Percentiles rank a stretch among this genome's conserved stretches.
These are phyloP conservation scores for Talaromyces wortmannii DNA, from an alignment of 495 filamentous ascomycete species.

Conservation along the genomic window DNA sequence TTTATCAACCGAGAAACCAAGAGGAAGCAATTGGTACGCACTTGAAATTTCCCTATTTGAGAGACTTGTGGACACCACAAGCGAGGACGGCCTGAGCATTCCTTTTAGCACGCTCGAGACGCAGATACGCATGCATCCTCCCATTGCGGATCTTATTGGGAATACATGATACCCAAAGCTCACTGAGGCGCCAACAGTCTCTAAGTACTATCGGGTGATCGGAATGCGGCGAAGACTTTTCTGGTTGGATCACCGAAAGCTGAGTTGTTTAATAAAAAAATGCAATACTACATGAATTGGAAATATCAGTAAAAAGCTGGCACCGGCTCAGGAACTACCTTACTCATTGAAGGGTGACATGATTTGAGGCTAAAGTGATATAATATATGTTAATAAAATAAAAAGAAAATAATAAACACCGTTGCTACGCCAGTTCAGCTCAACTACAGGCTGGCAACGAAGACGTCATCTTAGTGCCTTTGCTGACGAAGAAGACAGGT, in stretches of 20 bases:
- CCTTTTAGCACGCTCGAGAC: slow-evolving; percentile 54
- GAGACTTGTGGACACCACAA: slow-evolving; percentile 42
- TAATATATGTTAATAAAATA: too few species aligned
- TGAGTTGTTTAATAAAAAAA: too few species aligned
- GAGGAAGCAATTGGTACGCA: slow-evolving; percentile 44
- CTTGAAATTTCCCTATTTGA: slow-evolving; percentile 68
- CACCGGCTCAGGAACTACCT: too few species aligned
- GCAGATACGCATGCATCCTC: slow-evolving; percentile 75
- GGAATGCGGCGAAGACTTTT: slow-evolving; percentile 63
- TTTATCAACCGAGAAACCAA: slow-evolving; percentile 49
- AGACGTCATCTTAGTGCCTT: too few species aligned
- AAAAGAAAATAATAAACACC: too few species aligned
- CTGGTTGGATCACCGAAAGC: slow-evolving; percentile 64
- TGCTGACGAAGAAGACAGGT: too few species aligned
- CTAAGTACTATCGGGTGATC: slow-evolving; percentile 47
- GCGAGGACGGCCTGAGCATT: slow-evolving; percentile 18
- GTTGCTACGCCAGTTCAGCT: too few species aligned
- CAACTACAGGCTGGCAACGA: too few species aligned
- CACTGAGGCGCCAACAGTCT: slow-evolving; percentile 47
- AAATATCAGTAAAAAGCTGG: too few species aligned
- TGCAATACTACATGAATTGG: too few species aligned
- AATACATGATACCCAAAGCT: slow-evolving; percentile 60
- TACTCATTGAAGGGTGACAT: too few species aligned
- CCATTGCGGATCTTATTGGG: slow-evolving; percentile 52
- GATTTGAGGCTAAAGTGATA: too few species aligned